These are phyloP conservation scores for Colletotrichum agaves DNA, from an alignment of 2,329 filamentous ascomycete genomes.

Conservation along the genomic window DNA sequence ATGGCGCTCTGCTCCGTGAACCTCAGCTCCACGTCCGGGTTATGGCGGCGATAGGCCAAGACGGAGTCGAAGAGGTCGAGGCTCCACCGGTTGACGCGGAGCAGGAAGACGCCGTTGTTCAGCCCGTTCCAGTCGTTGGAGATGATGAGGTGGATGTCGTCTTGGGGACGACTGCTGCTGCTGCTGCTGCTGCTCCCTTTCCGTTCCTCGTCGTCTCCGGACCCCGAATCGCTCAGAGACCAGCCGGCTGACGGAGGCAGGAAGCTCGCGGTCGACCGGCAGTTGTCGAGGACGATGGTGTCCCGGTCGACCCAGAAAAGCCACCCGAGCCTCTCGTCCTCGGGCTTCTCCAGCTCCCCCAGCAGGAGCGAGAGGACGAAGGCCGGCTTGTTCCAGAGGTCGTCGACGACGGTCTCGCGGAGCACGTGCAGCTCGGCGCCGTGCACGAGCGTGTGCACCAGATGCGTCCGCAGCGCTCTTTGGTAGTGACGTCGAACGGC, in stretches of 20 bases:
- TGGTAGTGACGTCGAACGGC: constrained; percentile 16
- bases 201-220: not conserved
- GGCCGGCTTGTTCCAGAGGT: constrained; percentile 53
- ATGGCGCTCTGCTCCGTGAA: constrained; percentile 40
- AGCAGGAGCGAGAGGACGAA: constrained; percentile 48
- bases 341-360: constrained; percentile 37
- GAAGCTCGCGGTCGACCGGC: constrained; percentile 27
- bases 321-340: constrained; percentile 35
- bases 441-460: constrained; percentile 48
- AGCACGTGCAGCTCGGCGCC: constrained; percentile 46
- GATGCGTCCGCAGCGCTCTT: constrained; percentile 47
- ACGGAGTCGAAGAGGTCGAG: constrained; percentile 39
- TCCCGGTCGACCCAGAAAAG: constrained; percentile 41
- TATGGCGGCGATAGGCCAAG: constrained; percentile 35
- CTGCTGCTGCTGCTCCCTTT: not conserved
- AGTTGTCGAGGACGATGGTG: constrained; percentile 39
- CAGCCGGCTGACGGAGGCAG: constrained; percentile 14
- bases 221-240: not conserved
- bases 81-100: constrained; percentile 36
- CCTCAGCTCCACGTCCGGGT: constrained; percentile 29
- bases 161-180: too few relatives aligned
- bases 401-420: constrained; percentile 43
- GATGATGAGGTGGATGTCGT: constrained; percentile 26
- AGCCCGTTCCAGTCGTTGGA: constrained; percentile 38
- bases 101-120: constrained; percentile 40